Percentiles rank a stretch among this genome's conserved stretches.
Conservation (phyloP, 345 rosid species). For the Aquilaria malaccensis region DNA sequence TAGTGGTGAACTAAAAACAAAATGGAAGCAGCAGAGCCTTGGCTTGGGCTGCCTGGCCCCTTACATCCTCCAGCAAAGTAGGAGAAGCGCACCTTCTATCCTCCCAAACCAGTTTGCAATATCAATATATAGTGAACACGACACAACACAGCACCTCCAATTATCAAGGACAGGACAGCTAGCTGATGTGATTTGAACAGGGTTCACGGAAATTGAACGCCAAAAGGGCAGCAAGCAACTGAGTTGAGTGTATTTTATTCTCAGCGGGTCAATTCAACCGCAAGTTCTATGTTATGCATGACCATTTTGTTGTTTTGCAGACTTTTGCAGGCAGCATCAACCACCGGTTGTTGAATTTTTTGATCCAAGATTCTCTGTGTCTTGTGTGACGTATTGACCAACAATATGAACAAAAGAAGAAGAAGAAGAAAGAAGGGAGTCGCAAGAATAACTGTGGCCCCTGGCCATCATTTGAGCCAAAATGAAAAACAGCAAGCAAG, state of each 20-base stretch:
- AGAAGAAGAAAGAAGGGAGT: no score
- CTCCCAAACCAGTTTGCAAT: conserved; percentile 13
- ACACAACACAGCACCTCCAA: not conserved
- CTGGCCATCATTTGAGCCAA: no score
- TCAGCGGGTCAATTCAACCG: conserved; percentile 25
- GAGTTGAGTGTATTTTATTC: not conserved
- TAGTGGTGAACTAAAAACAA: not conserved
- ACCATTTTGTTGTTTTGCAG: conserved; percentile 24
- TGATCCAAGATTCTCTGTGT: not conserved
- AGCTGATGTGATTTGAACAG: conserved; percentile 18
- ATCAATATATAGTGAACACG: not conserved
- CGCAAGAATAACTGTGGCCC: no score
- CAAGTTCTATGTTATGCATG: conserved; percentile 10
- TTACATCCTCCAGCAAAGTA: conserved; percentile 23
- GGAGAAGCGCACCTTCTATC: conserved; percentile 6
- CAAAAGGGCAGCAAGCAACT: not conserved
- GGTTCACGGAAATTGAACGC: conserved; percentile 6
- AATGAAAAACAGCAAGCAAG: no score
- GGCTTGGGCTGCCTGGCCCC: not conserved
- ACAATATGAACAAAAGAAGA: no score
- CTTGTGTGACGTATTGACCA: no score
- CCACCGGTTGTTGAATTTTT: conserved; percentile 26
- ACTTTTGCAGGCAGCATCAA: conserved; percentile 21
- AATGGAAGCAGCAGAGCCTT: not conserved
- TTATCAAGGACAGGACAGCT: conserved; percentile 5